phyloP scores from a whole-genome alignment of 805 yeast species.

The Yarrowia sp. region DNA sequence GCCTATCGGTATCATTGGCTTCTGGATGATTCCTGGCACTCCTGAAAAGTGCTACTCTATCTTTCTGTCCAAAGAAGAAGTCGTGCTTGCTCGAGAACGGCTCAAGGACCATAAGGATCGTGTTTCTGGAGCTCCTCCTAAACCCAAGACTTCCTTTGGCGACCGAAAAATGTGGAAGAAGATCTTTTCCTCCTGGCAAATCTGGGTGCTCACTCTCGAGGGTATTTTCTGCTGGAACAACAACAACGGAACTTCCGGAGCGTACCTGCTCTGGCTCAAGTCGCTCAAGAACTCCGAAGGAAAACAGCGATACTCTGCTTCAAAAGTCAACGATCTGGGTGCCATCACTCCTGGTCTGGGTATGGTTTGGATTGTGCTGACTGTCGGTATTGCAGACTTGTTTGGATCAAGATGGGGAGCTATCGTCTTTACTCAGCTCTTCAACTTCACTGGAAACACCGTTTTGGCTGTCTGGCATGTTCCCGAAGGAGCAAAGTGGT shows the following conservation, averaged over 20 bases:
- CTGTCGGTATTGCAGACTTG: slow-evolving; percentile 45
- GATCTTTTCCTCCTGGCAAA: slow-evolving; percentile 55
- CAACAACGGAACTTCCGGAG: slow-evolving; percentile 52
- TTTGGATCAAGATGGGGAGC: slow-evolving; percentile 56
- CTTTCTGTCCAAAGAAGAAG: slow-evolving; percentile 55
- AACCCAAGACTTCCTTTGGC: slow-evolving; percentile 37
- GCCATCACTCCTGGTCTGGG: slow-evolving; percentile 60
- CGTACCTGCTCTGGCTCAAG: slow-evolving; percentile 60
- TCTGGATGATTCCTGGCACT: slow-evolving; percentile 61
- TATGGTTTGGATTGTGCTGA: slow-evolving; percentile 41
- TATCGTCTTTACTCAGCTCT: slow-evolving; percentile 50
- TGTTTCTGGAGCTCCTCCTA: slow-evolving; percentile 23
- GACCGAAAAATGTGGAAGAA: slow-evolving; percentile 51
- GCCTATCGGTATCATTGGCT: slow-evolving; percentile 54
- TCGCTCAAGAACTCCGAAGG: slow-evolving; percentile 37
- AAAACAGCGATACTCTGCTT: slow-evolving; percentile 44
- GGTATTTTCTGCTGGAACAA: slow-evolving; percentile 62
- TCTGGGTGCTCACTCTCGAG: slow-evolving; percentile 55
- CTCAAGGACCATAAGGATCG: slow-evolving; percentile 32
- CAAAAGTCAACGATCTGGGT: slow-evolving; percentile 48
- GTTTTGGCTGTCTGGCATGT: slow-evolving; percentile 56
- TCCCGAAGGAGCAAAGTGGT: slow-evolving; percentile 56
- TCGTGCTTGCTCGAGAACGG: slow-evolving; percentile 49
- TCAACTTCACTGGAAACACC: slow-evolving; percentile 51
- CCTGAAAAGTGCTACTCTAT: slow-evolving; percentile 55